phyloP scores from a whole-genome alignment of 768 basidiomycete genomes.

The Phlebiopsis flavidoalba region DNA sequence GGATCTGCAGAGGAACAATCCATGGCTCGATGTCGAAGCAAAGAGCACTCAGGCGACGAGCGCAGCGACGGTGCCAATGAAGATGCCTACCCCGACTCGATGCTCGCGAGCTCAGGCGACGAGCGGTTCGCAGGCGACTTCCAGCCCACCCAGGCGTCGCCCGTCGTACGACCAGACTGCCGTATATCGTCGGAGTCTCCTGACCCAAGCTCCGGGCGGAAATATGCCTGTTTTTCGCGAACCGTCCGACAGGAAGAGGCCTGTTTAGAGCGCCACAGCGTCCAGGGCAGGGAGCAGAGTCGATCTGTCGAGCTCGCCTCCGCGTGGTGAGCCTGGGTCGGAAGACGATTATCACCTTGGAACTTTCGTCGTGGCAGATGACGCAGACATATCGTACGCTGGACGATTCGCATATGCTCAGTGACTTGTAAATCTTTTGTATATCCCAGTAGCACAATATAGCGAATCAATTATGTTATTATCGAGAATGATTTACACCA shows the following conservation, averaged over 20 bases:
- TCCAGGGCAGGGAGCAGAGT: neutral
- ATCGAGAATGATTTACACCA: no score
- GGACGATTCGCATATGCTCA: neutral
- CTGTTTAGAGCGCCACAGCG: neutral
- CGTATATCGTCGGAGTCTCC: constrained; percentile 64
- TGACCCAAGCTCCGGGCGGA: constrained; percentile 57
- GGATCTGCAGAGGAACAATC: constrained; percentile 34
- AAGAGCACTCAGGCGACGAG: constrained; percentile 80
- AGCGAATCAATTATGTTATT: no score
- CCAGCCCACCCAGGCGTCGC: constrained; percentile 61
- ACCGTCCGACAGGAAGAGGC: constrained; percentile 39
- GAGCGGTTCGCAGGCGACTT: constrained; percentile 58
- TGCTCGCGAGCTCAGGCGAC: constrained; percentile 56
- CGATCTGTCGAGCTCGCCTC: constrained; percentile 57
- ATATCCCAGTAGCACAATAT: no score
- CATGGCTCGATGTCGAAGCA: constrained; percentile 65
- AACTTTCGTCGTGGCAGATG: constrained; percentile 80
- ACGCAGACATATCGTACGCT: constrained; percentile 57
- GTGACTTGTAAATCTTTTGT: neutral
- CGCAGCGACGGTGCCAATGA: constrained; percentile 56
- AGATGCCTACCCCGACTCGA: constrained; percentile 26
- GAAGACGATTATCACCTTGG: constrained; percentile 66
- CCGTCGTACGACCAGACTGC: constrained; percentile 71
- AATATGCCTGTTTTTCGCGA: constrained; percentile 50
- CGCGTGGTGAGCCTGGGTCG: constrained; percentile 36